Base-by-base conservation (phyloP, 768 basidiomycete genomes). In the Hydnomerulius pinastri region DNA sequence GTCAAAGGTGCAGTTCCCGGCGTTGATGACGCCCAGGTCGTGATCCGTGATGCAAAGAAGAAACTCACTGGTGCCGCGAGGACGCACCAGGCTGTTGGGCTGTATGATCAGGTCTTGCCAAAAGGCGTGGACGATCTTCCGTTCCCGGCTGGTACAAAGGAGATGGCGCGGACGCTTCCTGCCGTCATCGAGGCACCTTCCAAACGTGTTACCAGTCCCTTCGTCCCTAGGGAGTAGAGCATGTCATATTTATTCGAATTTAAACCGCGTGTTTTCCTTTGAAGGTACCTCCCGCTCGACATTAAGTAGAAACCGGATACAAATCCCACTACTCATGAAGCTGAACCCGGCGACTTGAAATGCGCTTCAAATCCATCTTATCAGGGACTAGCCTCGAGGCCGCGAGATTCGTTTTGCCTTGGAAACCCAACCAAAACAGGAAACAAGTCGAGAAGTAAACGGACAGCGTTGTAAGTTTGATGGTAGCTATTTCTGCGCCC, bases 1-100 rank as follows among this genome's bases (percentile, higher is more conserved):
- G 85, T 99, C 46, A 83, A 86, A 50, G 97, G 97, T n/a, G 81
- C 85, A 33, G 83, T 98, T 3, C 93, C 97, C 2, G 97, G 97
- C 6, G 67, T 87, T 8, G 93, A 97, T 59, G 86, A 94, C 58
- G 87, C 89, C 0, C 90, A 90, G 49, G 88, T 99, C 18, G 70
- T 90, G 43, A 73, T 99, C 39, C 79, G 81, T 9, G 97, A 99
- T 66, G 87, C 94, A 20, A 92, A 93, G 73, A 95, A 94, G 79
- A 91, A 84, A 63, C 75, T 92, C 74, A 63, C 71, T n/a, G 73
- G 79, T 18, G 61, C 81, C 29, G 79, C 85, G 4, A 76, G 71
- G 48, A 81, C 82, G 58, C 84, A 87, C 56, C 81, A 86, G 57
- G 79, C 78, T 18, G 84, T 86, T 59, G 87, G 87, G 13, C 66